phyloP scores from a whole-genome alignment of 495 filamentous ascomycete species.

The Elasticomyces elasticus region DNA sequence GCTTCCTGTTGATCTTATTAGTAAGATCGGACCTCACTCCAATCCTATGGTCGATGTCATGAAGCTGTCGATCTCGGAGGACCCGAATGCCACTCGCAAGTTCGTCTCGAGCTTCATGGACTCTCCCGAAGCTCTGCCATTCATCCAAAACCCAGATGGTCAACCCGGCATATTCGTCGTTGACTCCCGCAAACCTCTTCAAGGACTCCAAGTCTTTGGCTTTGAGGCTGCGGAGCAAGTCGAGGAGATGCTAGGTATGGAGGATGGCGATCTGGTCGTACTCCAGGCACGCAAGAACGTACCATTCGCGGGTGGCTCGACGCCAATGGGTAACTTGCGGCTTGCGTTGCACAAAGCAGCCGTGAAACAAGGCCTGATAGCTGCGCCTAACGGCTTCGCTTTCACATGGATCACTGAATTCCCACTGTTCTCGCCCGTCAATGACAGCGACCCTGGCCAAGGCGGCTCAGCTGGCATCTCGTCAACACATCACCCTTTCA shows the following conservation, averaged over 20 bases:
- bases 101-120: slow-evolving; percentile 64
- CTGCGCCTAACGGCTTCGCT: slow-evolving; percentile 45
- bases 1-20: slow-evolving; percentile 54
- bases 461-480: slow-evolving; percentile 68
- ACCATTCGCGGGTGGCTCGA: slow-evolving; percentile 59
- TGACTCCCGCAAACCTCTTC: slow-evolving; percentile 57
- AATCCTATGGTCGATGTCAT: slow-evolving; percentile 63
- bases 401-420: slow-evolving; percentile 84
- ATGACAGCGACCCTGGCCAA: slow-evolving; percentile 66
- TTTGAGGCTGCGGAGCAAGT: slow-evolving; percentile 56
- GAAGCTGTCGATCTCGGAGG: slow-evolving; percentile 43
- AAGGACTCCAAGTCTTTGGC: slow-evolving; percentile 62
- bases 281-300: slow-evolving; percentile 63
- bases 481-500: slow-evolving; percentile 94
- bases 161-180: slow-evolving; percentile 66
- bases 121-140: slow-evolving; percentile 47
- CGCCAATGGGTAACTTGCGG: slow-evolving; percentile 67
- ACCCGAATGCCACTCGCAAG: slow-evolving; percentile 40
- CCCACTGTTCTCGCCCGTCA: slow-evolving; percentile 73
- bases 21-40: slow-evolving; percentile 56
- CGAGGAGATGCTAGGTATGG: slow-evolving; percentile 42
- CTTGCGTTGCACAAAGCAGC: slow-evolving; percentile 59
- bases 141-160: slow-evolving; percentile 57
- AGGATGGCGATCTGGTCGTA: slow-evolving; percentile 67
- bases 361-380: slow-evolving; percentile 47